Base-by-base conservation (phyloP, 2,329 filamentous ascomycete species). In the Parascedosporium putredinis region DNA sequence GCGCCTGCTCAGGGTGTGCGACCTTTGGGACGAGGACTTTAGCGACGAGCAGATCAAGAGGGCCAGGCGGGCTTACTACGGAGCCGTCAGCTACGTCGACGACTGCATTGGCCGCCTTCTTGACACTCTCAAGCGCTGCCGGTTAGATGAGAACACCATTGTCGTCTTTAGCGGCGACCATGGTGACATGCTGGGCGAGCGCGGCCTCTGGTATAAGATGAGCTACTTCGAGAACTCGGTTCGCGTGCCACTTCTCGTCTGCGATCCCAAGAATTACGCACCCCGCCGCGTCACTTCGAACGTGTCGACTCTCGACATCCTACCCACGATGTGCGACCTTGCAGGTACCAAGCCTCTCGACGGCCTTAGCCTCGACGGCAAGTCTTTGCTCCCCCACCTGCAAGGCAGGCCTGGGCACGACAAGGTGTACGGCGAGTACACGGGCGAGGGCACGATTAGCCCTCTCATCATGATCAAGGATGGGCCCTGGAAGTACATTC, bases 181-280 rank as follows among this genome's bases (percentile, higher is more conserved):
- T 61, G 90, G 90, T 50, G 90, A 96, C 66, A 96, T 96, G 90
- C 78, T 96, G 6, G 90, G 90, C 52, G 90, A 96, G 72, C 83
- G 88, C 49, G 86, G 86, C 5, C 72, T 96, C 44, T 96, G 90
- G 90, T 90, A 95, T 74, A 96, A 96, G 76, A 96, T 96, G 90
- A 88, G 81, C 62, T 96, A 93, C 77, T 95, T 89, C 60, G 90
- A 96, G 74, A 84, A 84, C 36, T 95, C 88, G 10, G 88, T 88
- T 43, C 84, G 90, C 24, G 90, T 96, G 20, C 90, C 90, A 1
- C 82, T 96, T 62, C 74, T 96, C 55, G 77, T 95, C 63, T 84
- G 88, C 65, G 81, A 90, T 59, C 90, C 90, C 23, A 74, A 81
- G 58, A 76, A 75, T 53, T 95, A 91, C 65, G 64, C 74, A 12